phyloP scores from a whole-genome alignment of 1,284 basidiomycete genomes.

The Fomitopsis schrenkii region DNA sequence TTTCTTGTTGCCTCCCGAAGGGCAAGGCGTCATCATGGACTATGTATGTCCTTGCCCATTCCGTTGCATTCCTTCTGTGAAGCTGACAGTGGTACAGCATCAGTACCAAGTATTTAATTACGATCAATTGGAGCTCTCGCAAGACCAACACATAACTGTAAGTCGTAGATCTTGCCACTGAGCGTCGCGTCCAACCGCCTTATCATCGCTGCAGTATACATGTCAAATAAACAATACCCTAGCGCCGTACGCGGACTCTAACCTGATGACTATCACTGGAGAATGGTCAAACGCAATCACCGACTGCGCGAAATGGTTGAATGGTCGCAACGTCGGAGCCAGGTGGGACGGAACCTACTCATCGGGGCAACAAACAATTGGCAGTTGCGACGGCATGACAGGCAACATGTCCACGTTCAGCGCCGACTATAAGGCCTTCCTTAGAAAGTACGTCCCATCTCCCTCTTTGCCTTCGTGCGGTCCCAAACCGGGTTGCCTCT shows the following conservation, averaged over 20 bases:
- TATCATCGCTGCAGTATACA: slow-evolving; percentile 17
- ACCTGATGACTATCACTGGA: slow-evolving; percentile 63
- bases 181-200: not conserved
- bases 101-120: slow-evolving; percentile 79
- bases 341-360: slow-evolving; percentile 61
- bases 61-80: not conserved
- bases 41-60: slow-evolving; percentile 32
- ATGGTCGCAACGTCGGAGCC: slow-evolving; percentile 68
- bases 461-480: not conserved
- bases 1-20: slow-evolving; percentile 52
- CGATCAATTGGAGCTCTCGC: slow-evolving; percentile 48
- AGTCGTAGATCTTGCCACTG: not conserved
- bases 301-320: slow-evolving; percentile 78
- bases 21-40: slow-evolving; percentile 59
- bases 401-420: slow-evolving; percentile 59
- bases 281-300: slow-evolving; percentile 81
- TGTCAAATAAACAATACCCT: slow-evolving; percentile 22
- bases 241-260: slow-evolving; percentile 38
- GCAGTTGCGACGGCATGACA: slow-evolving; percentile 56
- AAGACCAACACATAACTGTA: slow-evolving; percentile 54
- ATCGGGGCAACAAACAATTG: slow-evolving; percentile 39
- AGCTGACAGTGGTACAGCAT: slow-evolving; percentile 40
- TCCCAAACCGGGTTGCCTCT: not conserved
- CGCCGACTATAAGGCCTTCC: slow-evolving; percentile 56
- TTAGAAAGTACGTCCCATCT: slow-evolving; percentile 48